phyloP scores from a whole-genome alignment of 208 protist species.

The Strigomonas oncopelti region DNA sequence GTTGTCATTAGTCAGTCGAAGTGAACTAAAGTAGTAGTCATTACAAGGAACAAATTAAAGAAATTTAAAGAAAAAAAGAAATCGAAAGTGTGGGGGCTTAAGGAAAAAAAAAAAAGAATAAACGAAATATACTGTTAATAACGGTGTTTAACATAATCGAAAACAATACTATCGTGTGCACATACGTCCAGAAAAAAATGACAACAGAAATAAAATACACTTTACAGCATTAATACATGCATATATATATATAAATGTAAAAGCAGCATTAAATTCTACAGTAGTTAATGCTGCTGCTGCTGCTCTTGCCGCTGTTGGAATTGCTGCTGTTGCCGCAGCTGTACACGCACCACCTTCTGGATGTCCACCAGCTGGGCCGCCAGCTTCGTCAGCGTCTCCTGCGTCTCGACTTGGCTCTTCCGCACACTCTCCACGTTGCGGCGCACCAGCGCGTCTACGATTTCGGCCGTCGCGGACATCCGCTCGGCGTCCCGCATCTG shows the following conservation, averaged over 20 bases:
- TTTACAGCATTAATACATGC: conserved; percentile 3
- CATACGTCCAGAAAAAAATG: no score
- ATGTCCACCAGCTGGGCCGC: conserved; percentile 8
- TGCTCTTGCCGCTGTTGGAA: conserved; percentile 4
- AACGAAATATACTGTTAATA: neutral
- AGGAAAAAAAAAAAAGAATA: no score
- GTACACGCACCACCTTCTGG: neutral
- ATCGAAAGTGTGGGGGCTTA: neutral
- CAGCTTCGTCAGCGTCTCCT: conserved; percentile 22
- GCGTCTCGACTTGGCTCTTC: conserved; percentile 23
- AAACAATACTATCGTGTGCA: no score
- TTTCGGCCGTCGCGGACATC: conserved; percentile 14
- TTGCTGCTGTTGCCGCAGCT: conserved; percentile 7
- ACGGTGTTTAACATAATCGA: conserved; percentile 10
- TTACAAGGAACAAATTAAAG: conserved; percentile 3
- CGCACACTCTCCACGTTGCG: conserved; percentile 19
- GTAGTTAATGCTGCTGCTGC: neutral
- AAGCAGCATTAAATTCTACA: neutral
- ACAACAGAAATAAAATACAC: neutral
- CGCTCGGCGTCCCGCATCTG: conserved; percentile 3
- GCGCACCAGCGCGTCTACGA: conserved; percentile 21
- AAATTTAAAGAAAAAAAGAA: conserved; percentile 3
- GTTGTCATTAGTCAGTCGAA: no score
- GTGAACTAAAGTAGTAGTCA: no score
- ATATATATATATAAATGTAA: conserved; percentile 9